Evolutionary conservation across 495 filamentous ascomycete species (phyloP), one percentile per base, ranked within the genome.

Genomic region (Hypoxylon perforatum): DNA sequence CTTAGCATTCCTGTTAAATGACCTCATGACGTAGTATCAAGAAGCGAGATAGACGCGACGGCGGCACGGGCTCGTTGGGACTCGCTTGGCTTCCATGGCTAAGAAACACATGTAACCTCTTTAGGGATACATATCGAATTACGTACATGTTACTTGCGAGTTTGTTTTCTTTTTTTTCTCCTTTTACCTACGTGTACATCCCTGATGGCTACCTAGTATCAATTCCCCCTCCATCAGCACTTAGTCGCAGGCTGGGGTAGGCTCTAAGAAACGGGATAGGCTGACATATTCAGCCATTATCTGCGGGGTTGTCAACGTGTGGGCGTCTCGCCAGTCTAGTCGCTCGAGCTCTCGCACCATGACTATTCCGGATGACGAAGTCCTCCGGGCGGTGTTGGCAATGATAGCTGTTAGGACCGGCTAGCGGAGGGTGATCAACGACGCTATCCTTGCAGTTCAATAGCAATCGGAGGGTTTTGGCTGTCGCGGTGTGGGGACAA

Each of bases 231-330:
- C 60, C 65, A 64, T 64, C 51, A 65, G 51, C 65, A 63, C 54
- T 21, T 68, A 51, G 59, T 55, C 25, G 30, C n/a, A 64, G 45
- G 57, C 66, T 65, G 66, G 66, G 66, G 66, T 65, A 65, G 46
- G 46, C 33, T 58, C 10, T 23, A 28, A n/a, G 45, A 17, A 28
- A 63, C 12, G 39, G 57, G 66, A 69, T 69, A 69, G 66, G 66
- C 57, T 61, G 61, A 54, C 45, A 9, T 12, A 39, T 38, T 11
- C 17, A 53, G 23, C 18, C 49, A 69, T 65, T 69, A 69, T 69
- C 66, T 65, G 66, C 66, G 66, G 66, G 66, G 66, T 69, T 61
- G 57, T 22, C 56, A 47, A 33, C 25, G 38, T 44, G 30, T 46
- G 61, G 33, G 44, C 25, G 38, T 53, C 28, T 54, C 51, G 30